Percentiles rank a stretch among this genome's conserved stretches.
phyloP scores from a whole-genome alignment of 331 rosid species.

The Rosa hybrid region DNA sequence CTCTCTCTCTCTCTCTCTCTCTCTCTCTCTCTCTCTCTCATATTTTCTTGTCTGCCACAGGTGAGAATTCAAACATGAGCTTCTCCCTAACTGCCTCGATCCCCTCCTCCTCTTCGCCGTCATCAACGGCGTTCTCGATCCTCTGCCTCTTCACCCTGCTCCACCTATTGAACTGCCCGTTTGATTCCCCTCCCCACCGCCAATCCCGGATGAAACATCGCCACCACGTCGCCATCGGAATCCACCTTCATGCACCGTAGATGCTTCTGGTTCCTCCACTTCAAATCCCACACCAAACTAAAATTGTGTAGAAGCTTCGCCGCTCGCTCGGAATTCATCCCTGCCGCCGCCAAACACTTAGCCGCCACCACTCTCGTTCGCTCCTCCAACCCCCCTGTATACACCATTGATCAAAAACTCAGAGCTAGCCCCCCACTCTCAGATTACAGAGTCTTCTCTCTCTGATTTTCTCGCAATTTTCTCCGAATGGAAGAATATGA shows the following conservation, averaged over 20 bases:
- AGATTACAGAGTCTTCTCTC: slow-evolving; percentile 41
- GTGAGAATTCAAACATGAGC: slow-evolving; percentile 56
- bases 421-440: slow-evolving; percentile 3
- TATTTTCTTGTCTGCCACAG: too few species aligned
- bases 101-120: slow-evolving; percentile 52
- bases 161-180: slow-evolving; percentile 14
- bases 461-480: not conserved
- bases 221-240: slow-evolving; percentile 8
- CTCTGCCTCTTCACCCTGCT: slow-evolving; percentile 33
- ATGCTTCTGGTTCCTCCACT: slow-evolving; percentile 86
- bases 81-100: slow-evolving; percentile 74
- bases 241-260: slow-evolving; percentile 68
- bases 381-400: slow-evolving; percentile 13
- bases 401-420: slow-evolving; percentile 20
- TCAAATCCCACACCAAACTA: slow-evolving; percentile 63
- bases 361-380: slow-evolving; percentile 15
- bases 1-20: too few species aligned
- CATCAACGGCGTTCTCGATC: slow-evolving; percentile 25
- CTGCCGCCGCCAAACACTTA: slow-evolving; percentile 63
- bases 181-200: slow-evolving; percentile 32
- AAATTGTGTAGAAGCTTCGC: slow-evolving; percentile 88
- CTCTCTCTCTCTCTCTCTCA: too few species aligned
- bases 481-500: slow-evolving; percentile 48
- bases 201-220: slow-evolving; percentile 40
- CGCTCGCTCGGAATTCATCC: slow-evolving; percentile 67